Evolutionary conservation across 768 basidiomycete species (phyloP), one percentile per base, ranked within the genome.

Genomic region (Tylopilus sp.): DNA sequence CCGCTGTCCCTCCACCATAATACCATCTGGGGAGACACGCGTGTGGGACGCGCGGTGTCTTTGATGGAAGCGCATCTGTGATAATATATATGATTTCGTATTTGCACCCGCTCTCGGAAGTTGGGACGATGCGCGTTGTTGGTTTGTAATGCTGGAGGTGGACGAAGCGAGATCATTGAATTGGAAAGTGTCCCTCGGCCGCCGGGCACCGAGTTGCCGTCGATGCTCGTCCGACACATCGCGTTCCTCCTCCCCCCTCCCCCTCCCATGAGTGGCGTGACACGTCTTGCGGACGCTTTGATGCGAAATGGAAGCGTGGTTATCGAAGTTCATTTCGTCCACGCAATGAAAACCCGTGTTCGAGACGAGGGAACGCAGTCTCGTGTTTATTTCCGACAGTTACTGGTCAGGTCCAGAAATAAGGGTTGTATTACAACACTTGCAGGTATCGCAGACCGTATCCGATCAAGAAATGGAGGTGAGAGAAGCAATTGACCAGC

Each of bases 401-500:
- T n/a, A n/a, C 51, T 17, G 22, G 33, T 38, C 40, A 47, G 23
- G 60, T 69, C 68, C 66, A 66, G 58, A 62, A n/a, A 61, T 57
- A 55, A 57, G 55, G 28, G 28, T 48, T 70, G 64, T 68, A 68
- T 66, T 68, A 68, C 68, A 68, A 69, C 66, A 70, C 10, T 64
- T 53, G 62, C 68, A 68, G 67, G 67, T 70, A 68, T 68, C 56
- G 64, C 68, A 66, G 64, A 55, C 62, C 53, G 51, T 57, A 64
- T 69, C 58, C 59, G 57, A 68, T 56, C 66, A 66, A 61, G 56
- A 62, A 55, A 46, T 21, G 38, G 38, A 20, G 18, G 38, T 44
- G 40, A 22, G 53, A 40, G 48, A 36, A 46, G 45, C 50, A 38
- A 46, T 53, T 53, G 52, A 56, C 63, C 45, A 45, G 43, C 48